phyloP scores from a whole-genome alignment of 768 basidiomycete genomes.

The Suillus tomentosus region DNA sequence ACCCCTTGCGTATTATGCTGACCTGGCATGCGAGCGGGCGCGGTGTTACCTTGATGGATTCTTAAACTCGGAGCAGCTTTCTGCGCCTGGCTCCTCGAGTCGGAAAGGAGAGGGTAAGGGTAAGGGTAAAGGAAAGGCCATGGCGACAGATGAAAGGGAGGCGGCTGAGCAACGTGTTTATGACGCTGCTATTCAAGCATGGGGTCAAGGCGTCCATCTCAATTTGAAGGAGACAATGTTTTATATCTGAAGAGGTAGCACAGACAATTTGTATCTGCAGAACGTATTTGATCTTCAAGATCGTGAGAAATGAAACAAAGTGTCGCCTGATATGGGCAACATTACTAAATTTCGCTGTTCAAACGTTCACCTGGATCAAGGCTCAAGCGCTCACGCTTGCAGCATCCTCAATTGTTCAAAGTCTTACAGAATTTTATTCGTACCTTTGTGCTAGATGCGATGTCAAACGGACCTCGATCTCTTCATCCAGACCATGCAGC shows the following conservation, averaged over 20 bases:
- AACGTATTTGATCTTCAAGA: too few relatives aligned
- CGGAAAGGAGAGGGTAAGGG: background rate
- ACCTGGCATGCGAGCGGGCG: slow-evolving; percentile 80
- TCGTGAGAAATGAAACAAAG: too few relatives aligned
- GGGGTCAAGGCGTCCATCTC: slow-evolving; percentile 59
- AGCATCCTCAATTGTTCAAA: too few relatives aligned
- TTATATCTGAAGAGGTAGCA: slow-evolving; percentile 51
- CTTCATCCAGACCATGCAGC: too few relatives aligned
- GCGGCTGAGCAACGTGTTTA: slow-evolving; percentile 24
- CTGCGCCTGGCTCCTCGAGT: background rate
- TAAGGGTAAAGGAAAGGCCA: background rate
- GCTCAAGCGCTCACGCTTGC: too few relatives aligned
- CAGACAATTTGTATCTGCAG: background rate
- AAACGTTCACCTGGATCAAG: too few relatives aligned
- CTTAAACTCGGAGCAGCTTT: background rate
- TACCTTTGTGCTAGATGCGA: too few relatives aligned
- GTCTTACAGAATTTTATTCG: too few relatives aligned
- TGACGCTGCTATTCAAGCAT: slow-evolving; percentile 31
- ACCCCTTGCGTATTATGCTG: slow-evolving; percentile 80
- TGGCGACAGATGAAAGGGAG: background rate
- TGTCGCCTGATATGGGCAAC: too few relatives aligned
- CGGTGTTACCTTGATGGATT: slow-evolving; percentile 49
- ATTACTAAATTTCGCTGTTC: too few relatives aligned
- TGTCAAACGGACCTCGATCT: too few relatives aligned
- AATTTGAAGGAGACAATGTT: slow-evolving; percentile 71